Base-by-base conservation (phyloP, 345 rosid species). In the Syzygium aromaticum region DNA sequence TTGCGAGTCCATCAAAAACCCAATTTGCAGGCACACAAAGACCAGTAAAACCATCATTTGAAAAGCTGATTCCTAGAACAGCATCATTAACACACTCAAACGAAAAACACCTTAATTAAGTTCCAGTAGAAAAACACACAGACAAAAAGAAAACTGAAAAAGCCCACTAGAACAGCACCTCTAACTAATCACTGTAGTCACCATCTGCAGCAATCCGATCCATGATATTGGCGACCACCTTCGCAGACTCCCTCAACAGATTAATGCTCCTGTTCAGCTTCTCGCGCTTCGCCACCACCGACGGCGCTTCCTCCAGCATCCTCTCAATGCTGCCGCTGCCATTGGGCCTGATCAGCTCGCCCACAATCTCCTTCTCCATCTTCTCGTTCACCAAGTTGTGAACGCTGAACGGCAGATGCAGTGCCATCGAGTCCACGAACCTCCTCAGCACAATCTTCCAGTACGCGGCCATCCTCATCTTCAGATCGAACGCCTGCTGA, bases 361-460 rank as follows among this genome's bases (percentile, higher is more conserved):
- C 56, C 21, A 87, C 33, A 0, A 90, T 84, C 22, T 54, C 91
- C 25, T 3, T 23, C 53, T 89, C 91, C 82, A 91, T 52, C 38
- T 90, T 90, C 13, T 67, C 64, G 85, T 82, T 86, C 30, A 90
- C 87, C 2, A 91, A 88, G 12, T 54, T 86, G 52, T 80, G 57
- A 17, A 90, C 49, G 33, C 51, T n/a, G 13, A 57, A 83, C 52
- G 51, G 86, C 73, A 91, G 16, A 77, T 89, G 90, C 56, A 90
- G 64, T 0, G 89, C 91, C 89, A 88, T 87, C 2, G 86, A 40
- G 77, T 91, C 93, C 3, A 88, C 87, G 54, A 90, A 38, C 88
- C 92, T 89, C 87, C 84, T 77, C 63, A 88, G 52, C 17, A 90
- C 91, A 11, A 88, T 40, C 89, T 88, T 89, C 92, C 92, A 90